A percentile compares a stretch with the other conserved stretches of the same genome.
Evolutionary conservation across 2,329 filamentous ascomycete genomes (phyloP).

Genomic region (Phialocephala subalpina): DNA sequence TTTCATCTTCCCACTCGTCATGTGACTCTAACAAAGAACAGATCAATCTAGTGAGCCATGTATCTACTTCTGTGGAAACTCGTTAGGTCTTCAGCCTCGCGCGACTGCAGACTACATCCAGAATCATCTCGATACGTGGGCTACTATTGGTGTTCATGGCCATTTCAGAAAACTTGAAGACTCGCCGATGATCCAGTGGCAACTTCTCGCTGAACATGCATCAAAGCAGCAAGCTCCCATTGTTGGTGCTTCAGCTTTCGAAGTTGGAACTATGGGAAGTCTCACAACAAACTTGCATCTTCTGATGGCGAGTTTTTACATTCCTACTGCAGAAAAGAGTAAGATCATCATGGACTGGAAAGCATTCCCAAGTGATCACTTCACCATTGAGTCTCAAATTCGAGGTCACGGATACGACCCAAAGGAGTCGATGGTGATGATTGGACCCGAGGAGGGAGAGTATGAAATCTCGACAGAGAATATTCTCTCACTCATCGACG

Average conservation of each 20-base stretch:
- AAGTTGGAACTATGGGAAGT: constrained; percentile 90
- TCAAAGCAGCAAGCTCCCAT: constrained; percentile 74
- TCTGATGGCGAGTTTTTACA: constrained; percentile 75
- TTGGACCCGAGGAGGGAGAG: constrained; percentile 66
- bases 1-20: constrained; percentile 19
- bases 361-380: constrained; percentile 89
- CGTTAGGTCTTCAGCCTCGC: constrained; percentile 83
- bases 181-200: constrained; percentile 74
- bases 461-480: constrained; percentile 74
- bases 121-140: constrained; percentile 83
- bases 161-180: constrained; percentile 78
- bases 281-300: constrained; percentile 77
- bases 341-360: constrained; percentile 81
- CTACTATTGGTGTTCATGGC: constrained; percentile 82
- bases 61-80: constrained; percentile 91
- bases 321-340: constrained; percentile 63
- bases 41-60: constrained; percentile 50
- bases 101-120: constrained; percentile 70
- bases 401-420: constrained; percentile 71
- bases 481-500: constrained; percentile 77
- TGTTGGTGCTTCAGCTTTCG: constrained; percentile 74
- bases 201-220: constrained; percentile 80
- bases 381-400: constrained; percentile 85
- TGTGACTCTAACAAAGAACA: constrained; percentile 26
- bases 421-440: constrained; percentile 73